Conservation (phyloP, 805 yeast species). For the Candida cerambycidarum region DNA sequence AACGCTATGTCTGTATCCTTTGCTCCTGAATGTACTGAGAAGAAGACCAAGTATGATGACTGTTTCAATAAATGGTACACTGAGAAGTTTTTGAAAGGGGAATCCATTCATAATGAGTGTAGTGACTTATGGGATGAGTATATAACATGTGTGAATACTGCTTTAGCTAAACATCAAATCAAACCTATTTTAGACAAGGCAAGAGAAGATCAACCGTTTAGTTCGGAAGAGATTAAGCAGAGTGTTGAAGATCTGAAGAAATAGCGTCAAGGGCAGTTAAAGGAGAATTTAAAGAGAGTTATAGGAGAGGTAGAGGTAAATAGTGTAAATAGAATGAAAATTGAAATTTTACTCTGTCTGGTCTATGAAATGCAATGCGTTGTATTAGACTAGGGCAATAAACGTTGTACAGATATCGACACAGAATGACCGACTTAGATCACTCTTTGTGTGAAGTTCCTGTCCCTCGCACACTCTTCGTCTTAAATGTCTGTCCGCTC, state of each 20-base stretch:
- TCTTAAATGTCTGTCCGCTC: too few relatives aligned
- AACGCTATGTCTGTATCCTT: conserved; percentile 64
- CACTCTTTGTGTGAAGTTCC: too few relatives aligned
- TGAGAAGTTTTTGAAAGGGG: conserved; percentile 66
- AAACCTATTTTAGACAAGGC: conserved; percentile 86
- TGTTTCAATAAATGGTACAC: conserved; percentile 94
- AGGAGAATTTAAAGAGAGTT: not conserved
- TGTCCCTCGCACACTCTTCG: too few relatives aligned
- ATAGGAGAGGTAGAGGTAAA: not conserved
- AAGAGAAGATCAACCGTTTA: conserved; percentile 82
- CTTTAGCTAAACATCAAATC: conserved; percentile 70
- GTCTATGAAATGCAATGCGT: too few relatives aligned
- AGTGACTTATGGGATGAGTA: conserved; percentile 86
- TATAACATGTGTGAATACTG: conserved; percentile 79
- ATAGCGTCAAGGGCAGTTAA: too few relatives aligned
- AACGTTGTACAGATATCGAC: too few relatives aligned
- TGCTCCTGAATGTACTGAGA: conserved; percentile 94
- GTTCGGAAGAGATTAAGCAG: conserved; percentile 27
- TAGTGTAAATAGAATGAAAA: too few relatives aligned
- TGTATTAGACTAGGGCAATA: too few relatives aligned
- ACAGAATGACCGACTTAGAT: too few relatives aligned
- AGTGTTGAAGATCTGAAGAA: conserved; percentile 3
- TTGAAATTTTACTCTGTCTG: too few relatives aligned
- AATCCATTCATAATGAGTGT: conserved; percentile 77
- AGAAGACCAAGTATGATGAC: conserved; percentile 82